Evolutionary conservation across 192 early-diverging fungal genomes (phyloP).

Genomic region (Rhizophagus clarus): DNA sequence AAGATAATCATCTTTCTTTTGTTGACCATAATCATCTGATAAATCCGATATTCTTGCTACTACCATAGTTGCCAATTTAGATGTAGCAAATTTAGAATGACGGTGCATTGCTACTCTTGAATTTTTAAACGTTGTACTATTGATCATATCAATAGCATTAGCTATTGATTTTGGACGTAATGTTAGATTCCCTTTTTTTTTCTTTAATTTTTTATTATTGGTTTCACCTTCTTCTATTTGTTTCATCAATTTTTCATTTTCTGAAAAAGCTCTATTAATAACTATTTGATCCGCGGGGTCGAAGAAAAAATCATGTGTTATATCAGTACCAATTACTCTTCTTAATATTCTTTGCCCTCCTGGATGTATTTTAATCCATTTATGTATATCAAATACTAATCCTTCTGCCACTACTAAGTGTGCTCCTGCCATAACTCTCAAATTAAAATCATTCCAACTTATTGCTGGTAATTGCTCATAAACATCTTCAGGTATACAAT

Average conservation of each 20-base stretch:
- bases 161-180: background rate
- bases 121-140: background rate
- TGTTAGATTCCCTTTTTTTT: background rate
- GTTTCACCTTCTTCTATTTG: background rate
- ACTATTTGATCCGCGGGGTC: background rate
- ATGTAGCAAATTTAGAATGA: constrained; percentile 24
- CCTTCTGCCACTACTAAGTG: constrained; percentile 24
- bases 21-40: background rate
- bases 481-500: background rate
- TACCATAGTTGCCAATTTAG: constrained; percentile 10
- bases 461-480: background rate
- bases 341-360: constrained; percentile 26
- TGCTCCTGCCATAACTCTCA: constrained; percentile 6
- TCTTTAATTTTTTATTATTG: background rate
- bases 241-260: background rate
- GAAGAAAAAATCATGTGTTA: constrained; percentile 8
- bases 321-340: constrained; percentile 32
- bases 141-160: background rate
- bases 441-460: constrained; percentile 5
- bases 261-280: background rate
- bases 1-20: background rate
- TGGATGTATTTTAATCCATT: constrained; percentile 30
- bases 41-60: background rate
- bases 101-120: constrained; percentile 3
- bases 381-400: constrained; percentile 26